These are phyloP conservation scores for Delphinella strobiligena DNA, from an alignment of 2,329 filamentous ascomycete genomes.

Conservation along the genomic window DNA sequence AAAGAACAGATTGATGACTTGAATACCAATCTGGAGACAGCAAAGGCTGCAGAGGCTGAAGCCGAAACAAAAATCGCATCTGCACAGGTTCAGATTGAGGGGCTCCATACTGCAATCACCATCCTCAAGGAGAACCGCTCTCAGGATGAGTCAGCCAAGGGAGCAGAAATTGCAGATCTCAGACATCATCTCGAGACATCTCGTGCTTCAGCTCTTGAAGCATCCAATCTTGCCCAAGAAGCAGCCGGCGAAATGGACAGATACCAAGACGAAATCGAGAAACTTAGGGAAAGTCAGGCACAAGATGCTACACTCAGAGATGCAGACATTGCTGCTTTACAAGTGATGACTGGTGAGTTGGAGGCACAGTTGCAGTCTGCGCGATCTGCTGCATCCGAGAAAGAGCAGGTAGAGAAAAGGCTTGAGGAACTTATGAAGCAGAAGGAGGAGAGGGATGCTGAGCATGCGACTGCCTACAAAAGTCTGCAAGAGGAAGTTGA, in stretches of 20 bases:
- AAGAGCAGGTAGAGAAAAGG: not conserved
- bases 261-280: conserved; percentile 4
- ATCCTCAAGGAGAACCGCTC: not conserved
- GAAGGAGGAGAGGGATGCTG: not conserved
- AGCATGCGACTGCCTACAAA: not conserved
- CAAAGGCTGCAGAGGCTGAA: not conserved
- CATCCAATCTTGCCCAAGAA: too few relatives aligned
- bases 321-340: not conserved
- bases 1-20: conserved; percentile 1
- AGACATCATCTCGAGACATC: not conserved
- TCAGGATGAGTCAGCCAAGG: not conserved
- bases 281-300: not conserved
- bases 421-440: too few relatives aligned
- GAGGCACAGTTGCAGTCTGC: not conserved
- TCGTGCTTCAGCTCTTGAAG: too few relatives aligned
- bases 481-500: too few relatives aligned
- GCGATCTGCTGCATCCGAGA: not conserved
- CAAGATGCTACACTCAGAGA: not conserved
- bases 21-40: not conserved
- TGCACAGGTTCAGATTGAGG: conserved; percentile 1
- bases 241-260: not conserved
- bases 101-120: not conserved
- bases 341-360: not conserved
- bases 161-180: not conserved
- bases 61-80: conserved; percentile 1